phyloP scores from a whole-genome alignment of 2,329 filamentous ascomycete genomes.

The Emergomyces pasteurianus region DNA sequence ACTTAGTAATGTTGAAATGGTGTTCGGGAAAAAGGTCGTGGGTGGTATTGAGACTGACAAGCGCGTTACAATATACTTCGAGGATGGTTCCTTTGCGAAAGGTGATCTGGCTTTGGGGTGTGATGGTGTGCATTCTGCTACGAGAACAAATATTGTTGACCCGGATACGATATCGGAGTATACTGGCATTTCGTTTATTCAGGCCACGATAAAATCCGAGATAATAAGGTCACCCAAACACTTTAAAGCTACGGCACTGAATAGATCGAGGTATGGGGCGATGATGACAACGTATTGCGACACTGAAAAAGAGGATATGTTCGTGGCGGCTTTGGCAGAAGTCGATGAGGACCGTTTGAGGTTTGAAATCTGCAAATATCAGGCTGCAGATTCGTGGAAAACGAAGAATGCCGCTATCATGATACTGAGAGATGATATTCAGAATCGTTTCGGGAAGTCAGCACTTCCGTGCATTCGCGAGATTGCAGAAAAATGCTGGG shows the following conservation, averaged over 20 bases:
- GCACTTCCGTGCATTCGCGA: conserved; percentile 27
- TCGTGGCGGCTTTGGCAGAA: conserved; percentile 29
- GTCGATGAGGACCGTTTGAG: conserved; percentile 20
- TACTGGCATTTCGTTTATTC: conserved; percentile 30
- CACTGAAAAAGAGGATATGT: conserved; percentile 24
- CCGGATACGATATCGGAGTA: conserved; percentile 25
- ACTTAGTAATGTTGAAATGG: conserved; percentile 24
- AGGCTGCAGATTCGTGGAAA: conserved; percentile 13
- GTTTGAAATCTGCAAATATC: conserved; percentile 11
- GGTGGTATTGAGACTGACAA: conserved; percentile 23
- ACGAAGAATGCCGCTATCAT: conserved; percentile 23
- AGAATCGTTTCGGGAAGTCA: conserved; percentile 23
- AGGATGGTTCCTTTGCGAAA: conserved; percentile 23
- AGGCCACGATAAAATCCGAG: conserved; percentile 21
- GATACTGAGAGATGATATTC: conserved; percentile 25
- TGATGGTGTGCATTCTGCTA: conserved; percentile 31
- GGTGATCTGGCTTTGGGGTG: conserved; percentile 30
- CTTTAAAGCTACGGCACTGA: conserved; percentile 29
- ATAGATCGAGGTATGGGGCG: conserved; percentile 27
- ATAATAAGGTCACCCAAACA: conserved; percentile 19
- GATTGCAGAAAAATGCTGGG: conserved; percentile 22
- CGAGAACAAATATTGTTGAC: conserved; percentile 27
- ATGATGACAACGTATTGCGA: conserved; percentile 31
- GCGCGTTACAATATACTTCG: conserved; percentile 25
- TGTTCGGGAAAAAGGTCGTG: conserved; percentile 32